A percentile compares a stretch with the other conserved stretches of the same genome.
These are phyloP conservation scores for Quercus suber DNA, from an alignment of 306 rosid genomes.

Conservation along the genomic window DNA sequence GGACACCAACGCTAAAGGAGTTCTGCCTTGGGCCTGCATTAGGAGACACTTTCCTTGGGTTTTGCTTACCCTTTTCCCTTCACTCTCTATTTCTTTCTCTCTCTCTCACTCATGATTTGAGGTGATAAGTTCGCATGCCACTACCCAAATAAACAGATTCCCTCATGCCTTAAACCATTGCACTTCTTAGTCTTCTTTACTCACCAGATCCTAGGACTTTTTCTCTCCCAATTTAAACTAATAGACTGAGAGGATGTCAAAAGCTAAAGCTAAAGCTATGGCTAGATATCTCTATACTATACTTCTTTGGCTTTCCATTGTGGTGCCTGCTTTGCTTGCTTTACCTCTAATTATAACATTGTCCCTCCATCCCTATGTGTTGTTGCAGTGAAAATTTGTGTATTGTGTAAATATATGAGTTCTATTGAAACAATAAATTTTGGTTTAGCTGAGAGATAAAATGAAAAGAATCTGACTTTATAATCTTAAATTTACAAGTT, in stretches of 20 bases:
- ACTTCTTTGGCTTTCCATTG: neutral
- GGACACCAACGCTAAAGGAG: conserved; percentile 95
- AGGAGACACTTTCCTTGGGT: conserved; percentile 85
- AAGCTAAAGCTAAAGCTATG: conserved; percentile 9
- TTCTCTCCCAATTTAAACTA: conserved; percentile 24
- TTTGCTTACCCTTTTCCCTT: conserved; percentile 39
- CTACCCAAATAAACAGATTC: conserved; percentile 54
- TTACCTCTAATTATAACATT: no score
- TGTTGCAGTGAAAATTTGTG: no score
- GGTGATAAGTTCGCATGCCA: conserved; percentile 92
- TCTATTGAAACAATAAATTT: no score
- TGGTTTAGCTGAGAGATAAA: no score
- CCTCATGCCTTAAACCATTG: conserved; percentile 79
- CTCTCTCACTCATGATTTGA: conserved; percentile 63
- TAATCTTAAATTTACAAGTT: no score
- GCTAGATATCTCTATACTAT: conserved; percentile 2
- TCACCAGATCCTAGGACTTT: conserved; percentile 86
- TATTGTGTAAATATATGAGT: no score
- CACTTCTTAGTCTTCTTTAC: conserved; percentile 37
- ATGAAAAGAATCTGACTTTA: no score
- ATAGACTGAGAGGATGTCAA: conserved; percentile 35
- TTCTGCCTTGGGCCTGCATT: conserved; percentile 73
- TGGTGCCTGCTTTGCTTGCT: no score
- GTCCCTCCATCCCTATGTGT: no score
- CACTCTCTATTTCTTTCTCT: neutral